Base-by-base conservation (phyloP, 306 rosid genomes). In the Abrus pulchellus region DNA sequence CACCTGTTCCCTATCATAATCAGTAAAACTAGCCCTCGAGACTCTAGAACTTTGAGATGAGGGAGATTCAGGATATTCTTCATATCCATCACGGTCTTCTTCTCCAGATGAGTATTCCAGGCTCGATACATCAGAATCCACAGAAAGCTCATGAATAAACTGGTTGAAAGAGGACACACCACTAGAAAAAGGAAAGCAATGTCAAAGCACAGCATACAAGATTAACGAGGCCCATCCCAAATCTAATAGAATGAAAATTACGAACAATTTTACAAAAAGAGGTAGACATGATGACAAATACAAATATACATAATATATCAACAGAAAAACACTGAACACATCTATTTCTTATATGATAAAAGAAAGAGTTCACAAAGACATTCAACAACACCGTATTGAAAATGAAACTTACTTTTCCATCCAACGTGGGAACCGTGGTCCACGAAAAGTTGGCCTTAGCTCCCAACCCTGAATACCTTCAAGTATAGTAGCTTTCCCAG, bases 381-480 rank as follows among this genome's bases (percentile, higher is more conserved):
- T 20, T 20, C 20, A 20, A 20, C 20, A 20, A 20, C 20, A 20
- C 40, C 4, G 4, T 36, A 36, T 4, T 36, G 40, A 36, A 36
- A 36, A 36, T 36, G 40, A 52, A 75, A 80, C 97, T 77, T 86
- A 94, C 98, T 90, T 85, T 71, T 92, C 95, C 98, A 94, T 94
- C 98, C 98, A 94, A 11, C 94, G 94, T 3, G 98, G 98, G 74
- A 94, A 85, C 5, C 91, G 88, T 41, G 98, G 98, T 52, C 95
- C 98, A 5, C 97, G 92, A 72, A 94, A 92, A 59, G 94, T 84
- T 9, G 98, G 97, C 71, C 89, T 86, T 49, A 92, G 97, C 90
- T 94, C 98, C 98, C 98, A 94, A 72, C 97, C 98, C 79, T 94
- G 92, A 77, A 91, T 85, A 36, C 98, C 97, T 92, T 94, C 98